Evolutionary conservation across 352 stramenopile species (phyloP).

Genomic region (Globisporangium abappressorium): DNA sequence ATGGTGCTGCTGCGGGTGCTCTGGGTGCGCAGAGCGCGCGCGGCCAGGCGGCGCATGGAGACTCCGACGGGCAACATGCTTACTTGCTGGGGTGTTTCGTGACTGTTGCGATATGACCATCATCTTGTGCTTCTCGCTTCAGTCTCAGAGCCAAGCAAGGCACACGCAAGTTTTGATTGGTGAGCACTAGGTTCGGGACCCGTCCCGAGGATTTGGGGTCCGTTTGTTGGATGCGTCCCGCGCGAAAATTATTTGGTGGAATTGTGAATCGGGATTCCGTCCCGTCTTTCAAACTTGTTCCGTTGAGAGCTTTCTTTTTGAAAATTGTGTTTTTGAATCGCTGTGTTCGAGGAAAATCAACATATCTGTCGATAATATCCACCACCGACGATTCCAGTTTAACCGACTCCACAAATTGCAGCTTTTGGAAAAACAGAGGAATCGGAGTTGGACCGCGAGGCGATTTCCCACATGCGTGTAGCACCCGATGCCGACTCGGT

Average conservation of each 20-base stretch:
- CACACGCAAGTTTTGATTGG: conserved; percentile 13
- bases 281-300: too few relatives aligned
- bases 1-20: not conserved
- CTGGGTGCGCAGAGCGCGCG: conserved; percentile 15
- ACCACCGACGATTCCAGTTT: too few relatives aligned
- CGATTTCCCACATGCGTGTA: too few relatives aligned
- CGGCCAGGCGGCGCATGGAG: conserved; percentile 25
- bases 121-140: not conserved
- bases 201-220: conserved; percentile 13
- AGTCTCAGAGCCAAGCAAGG: conserved; percentile 1
- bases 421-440: too few relatives aligned
- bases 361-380: too few relatives aligned
- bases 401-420: too few relatives aligned
- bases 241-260: not conserved
- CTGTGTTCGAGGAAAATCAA: too few relatives aligned
- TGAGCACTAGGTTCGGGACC: conserved; percentile 14
- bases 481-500: too few relatives aligned
- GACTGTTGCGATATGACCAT: conserved; percentile 14
- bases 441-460: too few relatives aligned
- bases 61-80: conserved; percentile 31
- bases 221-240: not conserved
- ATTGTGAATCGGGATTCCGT: too few relatives aligned
- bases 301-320: too few relatives aligned
- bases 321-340: too few relatives aligned
- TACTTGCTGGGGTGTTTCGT: conserved; percentile 13